Percentiles rank a stretch among this genome's conserved stretches.
phyloP scores from a whole-genome alignment of 805 yeast species.

The Candida adriatica region DNA sequence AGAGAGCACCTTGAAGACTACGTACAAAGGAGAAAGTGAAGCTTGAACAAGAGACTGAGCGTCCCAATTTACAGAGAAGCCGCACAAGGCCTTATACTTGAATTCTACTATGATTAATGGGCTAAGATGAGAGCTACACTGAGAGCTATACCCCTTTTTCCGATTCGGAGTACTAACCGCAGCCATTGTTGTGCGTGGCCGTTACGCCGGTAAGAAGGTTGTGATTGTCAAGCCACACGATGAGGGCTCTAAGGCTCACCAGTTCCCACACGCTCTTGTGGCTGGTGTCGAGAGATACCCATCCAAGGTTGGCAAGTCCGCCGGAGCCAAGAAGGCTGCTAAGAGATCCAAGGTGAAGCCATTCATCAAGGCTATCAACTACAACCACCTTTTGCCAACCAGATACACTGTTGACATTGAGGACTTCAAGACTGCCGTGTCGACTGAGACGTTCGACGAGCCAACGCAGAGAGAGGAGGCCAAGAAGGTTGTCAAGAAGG shows the following conservation, averaged over 20 bases:
- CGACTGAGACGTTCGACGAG: slow-evolving; percentile 92
- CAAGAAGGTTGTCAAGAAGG: slow-evolving; percentile 97
- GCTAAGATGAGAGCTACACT: too few relatives aligned
- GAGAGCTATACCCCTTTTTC: too few relatives aligned
- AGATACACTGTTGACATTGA: slow-evolving; percentile 98
- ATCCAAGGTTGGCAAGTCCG: slow-evolving; percentile 89
- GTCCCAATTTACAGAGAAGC: too few relatives aligned
- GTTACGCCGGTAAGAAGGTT: slow-evolving; percentile 99
- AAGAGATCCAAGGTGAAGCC: slow-evolving; percentile 99
- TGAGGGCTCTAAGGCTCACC: slow-evolving; percentile 97
- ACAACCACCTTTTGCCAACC: slow-evolving; percentile 99
- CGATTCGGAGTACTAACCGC: slow-evolving; percentile 2
- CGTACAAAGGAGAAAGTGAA: neutral
- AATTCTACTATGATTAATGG: neutral
- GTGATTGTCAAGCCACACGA: slow-evolving; percentile 98
- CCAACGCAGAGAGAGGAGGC: slow-evolving; percentile 99
- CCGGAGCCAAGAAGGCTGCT: slow-evolving; percentile 94
- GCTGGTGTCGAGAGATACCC: slow-evolving; percentile 99
- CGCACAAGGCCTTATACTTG: neutral
- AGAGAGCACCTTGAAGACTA: neutral
- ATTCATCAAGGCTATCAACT: slow-evolving; percentile 97
- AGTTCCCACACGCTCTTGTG: slow-evolving; percentile 98
- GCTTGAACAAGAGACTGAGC: too few relatives aligned
- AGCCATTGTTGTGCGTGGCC: slow-evolving; percentile 97
- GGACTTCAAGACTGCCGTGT: slow-evolving; percentile 82